Percentiles rank a stretch among this genome's conserved stretches.
Conservation (phyloP, 2,329 filamentous ascomycete genomes). For the Emmonsia crescens region DNA sequence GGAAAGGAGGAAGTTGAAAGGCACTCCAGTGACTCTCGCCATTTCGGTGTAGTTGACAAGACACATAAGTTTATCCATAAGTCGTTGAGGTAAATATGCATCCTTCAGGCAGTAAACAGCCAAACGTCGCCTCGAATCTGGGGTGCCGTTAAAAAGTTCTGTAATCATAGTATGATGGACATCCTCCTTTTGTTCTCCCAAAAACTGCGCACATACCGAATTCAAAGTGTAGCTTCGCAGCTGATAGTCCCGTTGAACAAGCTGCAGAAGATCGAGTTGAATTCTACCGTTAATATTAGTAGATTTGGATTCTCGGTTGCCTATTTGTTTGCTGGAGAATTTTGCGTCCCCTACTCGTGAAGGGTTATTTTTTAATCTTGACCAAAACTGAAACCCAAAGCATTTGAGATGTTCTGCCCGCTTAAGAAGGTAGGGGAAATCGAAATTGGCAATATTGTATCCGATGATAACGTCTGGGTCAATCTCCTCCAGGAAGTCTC, state of each 20-base stretch:
- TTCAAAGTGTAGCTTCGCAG: constrained; percentile 95
- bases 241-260: constrained; percentile 90
- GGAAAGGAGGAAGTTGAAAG: constrained; percentile 86
- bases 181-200: constrained; percentile 97
- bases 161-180: constrained; percentile 99
- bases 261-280: constrained; percentile 85
- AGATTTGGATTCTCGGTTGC: constrained; percentile 83
- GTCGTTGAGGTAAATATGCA: constrained; percentile 81
- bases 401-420: constrained; percentile 78
- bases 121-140: constrained; percentile 79
- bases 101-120: constrained; percentile 97
- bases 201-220: constrained; percentile 86
- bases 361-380: constrained; percentile 58
- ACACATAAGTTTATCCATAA: constrained; percentile 97
- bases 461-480: constrained; percentile 97
- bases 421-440: constrained; percentile 91
- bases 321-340: constrained; percentile 97
- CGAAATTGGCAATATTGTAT: constrained; percentile 98
- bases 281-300: constrained; percentile 92
- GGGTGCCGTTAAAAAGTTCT: constrained; percentile 90
- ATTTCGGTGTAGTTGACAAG: constrained; percentile 99
- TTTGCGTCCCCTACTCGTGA: constrained; percentile 69
- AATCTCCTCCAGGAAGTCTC: constrained; percentile 75
- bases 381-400: constrained; percentile 72
- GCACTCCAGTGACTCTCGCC: constrained; percentile 97